Conservation (phyloP, 192 early-diverging fungal species). For the Backusella mclennaniae region DNA sequence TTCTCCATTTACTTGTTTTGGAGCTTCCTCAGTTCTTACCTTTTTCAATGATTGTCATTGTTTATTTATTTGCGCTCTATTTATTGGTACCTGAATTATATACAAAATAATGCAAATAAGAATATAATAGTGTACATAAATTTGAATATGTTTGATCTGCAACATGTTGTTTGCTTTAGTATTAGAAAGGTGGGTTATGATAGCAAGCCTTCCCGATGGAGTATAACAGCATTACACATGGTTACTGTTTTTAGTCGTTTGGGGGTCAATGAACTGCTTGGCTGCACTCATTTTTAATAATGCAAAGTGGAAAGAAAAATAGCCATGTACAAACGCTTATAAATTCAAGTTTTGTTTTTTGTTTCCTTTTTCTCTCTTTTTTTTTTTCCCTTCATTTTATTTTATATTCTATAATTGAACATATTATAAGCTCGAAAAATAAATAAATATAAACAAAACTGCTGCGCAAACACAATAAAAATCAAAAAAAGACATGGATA, state of each 20-base stretch:
- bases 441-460: not conserved
- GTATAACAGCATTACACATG: not conserved
- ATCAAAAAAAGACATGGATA: not conserved
- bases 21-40: not conserved
- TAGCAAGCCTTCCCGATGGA: not conserved
- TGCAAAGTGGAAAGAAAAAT: not conserved
- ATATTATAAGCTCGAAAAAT: not conserved
- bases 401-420: too few species aligned
- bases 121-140: not conserved
- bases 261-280: not conserved
- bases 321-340: too few species aligned
- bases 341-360: not conserved
- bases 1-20: not conserved
- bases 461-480: not conserved
- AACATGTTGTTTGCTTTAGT: not conserved
- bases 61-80: not conserved
- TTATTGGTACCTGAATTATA: not conserved
- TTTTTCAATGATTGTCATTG: not conserved
- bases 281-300: not conserved
- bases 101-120: not conserved
- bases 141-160: not conserved
- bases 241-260: not conserved
- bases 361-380: not conserved
- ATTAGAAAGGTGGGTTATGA: not conserved
- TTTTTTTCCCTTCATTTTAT: not conserved